phyloP scores from a whole-genome alignment of 2,329 filamentous ascomycete species.

The Sarocladium strictum region DNA sequence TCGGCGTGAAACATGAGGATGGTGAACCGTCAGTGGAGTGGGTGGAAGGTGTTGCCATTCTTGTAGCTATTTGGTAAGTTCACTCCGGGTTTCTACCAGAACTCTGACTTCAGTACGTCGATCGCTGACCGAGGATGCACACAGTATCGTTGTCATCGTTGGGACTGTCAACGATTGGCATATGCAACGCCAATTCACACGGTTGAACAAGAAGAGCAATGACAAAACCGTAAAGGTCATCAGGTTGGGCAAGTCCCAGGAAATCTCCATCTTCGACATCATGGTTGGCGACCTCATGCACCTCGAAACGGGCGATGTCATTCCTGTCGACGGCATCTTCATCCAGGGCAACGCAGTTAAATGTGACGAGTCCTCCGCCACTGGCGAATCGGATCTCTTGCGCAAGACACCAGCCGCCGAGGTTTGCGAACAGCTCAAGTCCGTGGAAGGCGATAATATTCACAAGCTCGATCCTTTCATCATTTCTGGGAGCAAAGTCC shows the following conservation, averaged over 20 bases:
- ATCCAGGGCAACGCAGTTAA: slow-evolving; percentile 47
- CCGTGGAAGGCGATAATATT: not conserved
- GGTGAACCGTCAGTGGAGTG: slow-evolving; percentile 33
- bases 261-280: slow-evolving; percentile 66
- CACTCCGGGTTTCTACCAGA: too few species aligned
- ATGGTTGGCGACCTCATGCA: slow-evolving; percentile 69
- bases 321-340: slow-evolving; percentile 65
- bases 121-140: not conserved
- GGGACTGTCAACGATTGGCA: slow-evolving; percentile 77
- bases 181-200: slow-evolving; percentile 75
- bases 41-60: slow-evolving; percentile 77
- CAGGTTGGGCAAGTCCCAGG: slow-evolving; percentile 63
- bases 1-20: slow-evolving; percentile 48
- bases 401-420: slow-evolving; percentile 47
- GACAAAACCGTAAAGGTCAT: slow-evolving; percentile 68
- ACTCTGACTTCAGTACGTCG: too few species aligned
- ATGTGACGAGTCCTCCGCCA: slow-evolving; percentile 71
- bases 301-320: slow-evolving; percentile 60
- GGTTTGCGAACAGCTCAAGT: not conserved
- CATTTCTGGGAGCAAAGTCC: slow-evolving; percentile 71
- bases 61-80: slow-evolving; percentile 58
- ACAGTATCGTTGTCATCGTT: slow-evolving; percentile 62
- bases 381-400: slow-evolving; percentile 68
- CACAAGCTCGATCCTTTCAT: slow-evolving; percentile 65
- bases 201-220: slow-evolving; percentile 74